Base-by-base conservation (phyloP, 371 early-diverging fungal species). In the Haplosporangium sp. region DNA sequence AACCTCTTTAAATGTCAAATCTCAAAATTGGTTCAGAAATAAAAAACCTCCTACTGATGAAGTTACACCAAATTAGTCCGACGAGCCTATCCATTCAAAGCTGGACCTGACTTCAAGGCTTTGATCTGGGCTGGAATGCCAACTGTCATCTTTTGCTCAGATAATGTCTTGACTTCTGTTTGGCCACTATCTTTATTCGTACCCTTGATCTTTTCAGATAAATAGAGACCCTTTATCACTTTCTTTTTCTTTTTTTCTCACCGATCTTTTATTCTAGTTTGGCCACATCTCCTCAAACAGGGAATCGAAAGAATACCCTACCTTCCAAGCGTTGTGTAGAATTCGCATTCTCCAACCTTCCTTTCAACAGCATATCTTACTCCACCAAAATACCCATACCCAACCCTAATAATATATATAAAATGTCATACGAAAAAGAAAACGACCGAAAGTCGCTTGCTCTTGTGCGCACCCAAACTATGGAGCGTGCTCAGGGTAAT, bases 401-500 rank as follows among this genome's bases (percentile, higher is more conserved):
- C 27, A 27, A 27, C 27, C 27, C 27, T 27, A 27, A 27, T 27
- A 61, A 13, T 44, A 61, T 17, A 44, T 15, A 3, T 2, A 63
- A 34, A 35, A 77, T 79, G 79, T 20, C 74, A 4, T n/a, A 39
- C 62, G 74, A 79, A 20, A 79, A 79, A 63, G 79, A 79, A 13
- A 59, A 42, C 19, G 56, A 27, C 27, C 27, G 68, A 70, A 79
- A 79, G 63, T 81, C 81, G 9, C 71, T 74, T 15, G 81, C 75
- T 3, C 56, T 81, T n/a, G 72, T 71, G 17, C 74, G 81, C 19
- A 81, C 75, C 61, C 81, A 74, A 55, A 74, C 81, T 42, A 59
- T 81, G 57, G 81, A 81, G 71, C 79, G 79, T n/a, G 68, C 71
- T 15, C 79, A 74, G 8, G 79, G 79, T 35, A 52, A 79, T 20